Evolutionary conservation across 2,329 filamentous ascomycete species (phyloP).

Genomic region (Diaporthe helianthi): DNA sequence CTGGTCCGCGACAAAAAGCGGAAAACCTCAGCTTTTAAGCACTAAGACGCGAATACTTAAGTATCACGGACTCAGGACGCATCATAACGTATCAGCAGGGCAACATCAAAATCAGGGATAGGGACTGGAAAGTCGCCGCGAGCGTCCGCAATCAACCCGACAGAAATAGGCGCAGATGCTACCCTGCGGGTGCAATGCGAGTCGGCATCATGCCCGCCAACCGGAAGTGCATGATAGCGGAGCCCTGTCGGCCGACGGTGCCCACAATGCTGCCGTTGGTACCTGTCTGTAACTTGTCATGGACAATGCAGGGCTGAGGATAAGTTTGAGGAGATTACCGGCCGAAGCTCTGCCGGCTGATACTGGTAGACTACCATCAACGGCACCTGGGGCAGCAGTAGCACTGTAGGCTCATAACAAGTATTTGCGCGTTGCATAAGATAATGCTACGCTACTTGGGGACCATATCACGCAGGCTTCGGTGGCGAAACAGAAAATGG

Average conservation of each 20-base stretch:
- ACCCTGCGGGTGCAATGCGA: slow-evolving; percentile 17
- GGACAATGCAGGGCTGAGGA: not conserved
- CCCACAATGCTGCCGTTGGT: not conserved
- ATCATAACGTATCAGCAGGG: slow-evolving; percentile 5
- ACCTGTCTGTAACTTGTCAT: not conserved
- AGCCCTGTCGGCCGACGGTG: not conserved
- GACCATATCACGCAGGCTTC: not conserved
- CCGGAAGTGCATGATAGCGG: not conserved
- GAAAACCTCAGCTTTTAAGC: not conserved
- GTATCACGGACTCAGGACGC: slow-evolving; percentile 3
- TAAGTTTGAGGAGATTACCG: not conserved
- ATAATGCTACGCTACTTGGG: not conserved
- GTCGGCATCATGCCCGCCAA: slow-evolving; percentile 9
- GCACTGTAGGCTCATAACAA: not conserved
- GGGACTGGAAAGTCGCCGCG: slow-evolving; percentile 11
- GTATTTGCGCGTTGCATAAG: not conserved
- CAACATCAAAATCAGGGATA: not conserved
- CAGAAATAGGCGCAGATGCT: slow-evolving; percentile 1
- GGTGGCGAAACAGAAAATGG: not conserved
- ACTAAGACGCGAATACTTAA: not conserved
- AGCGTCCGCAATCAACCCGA: not conserved
- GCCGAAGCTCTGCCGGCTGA: too few species aligned
- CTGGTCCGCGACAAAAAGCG: not conserved
- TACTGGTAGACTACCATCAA: too few species aligned
- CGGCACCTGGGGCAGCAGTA: too few species aligned